phyloP scores from a whole-genome alignment of 164 flowering plant species.

The Chimonanthus salicifolius region DNA sequence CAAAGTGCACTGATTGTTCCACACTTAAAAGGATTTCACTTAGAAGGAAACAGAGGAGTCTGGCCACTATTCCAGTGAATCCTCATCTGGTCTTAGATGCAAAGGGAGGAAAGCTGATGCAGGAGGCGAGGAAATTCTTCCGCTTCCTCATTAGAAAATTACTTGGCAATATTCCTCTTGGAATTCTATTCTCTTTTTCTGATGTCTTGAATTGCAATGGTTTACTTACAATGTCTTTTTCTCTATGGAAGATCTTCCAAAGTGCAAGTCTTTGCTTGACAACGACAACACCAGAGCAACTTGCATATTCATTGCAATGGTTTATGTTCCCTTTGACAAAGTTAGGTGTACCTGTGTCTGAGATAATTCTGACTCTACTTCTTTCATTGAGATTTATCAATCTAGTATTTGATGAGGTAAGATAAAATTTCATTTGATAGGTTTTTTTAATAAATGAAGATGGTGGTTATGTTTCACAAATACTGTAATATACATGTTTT shows the following conservation, averaged over 20 bases:
- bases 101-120: neutral
- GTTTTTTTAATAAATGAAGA: neutral
- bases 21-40: too few relatives aligned
- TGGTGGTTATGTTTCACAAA: neutral
- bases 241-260: constrained; percentile 73
- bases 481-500: neutral
- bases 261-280: constrained; percentile 92
- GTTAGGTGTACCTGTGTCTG: constrained; percentile 79
- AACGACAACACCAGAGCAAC: constrained; percentile 90
- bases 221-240: constrained; percentile 15
- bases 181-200: neutral
- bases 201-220: constrained; percentile 9
- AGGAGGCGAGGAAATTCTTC: neutral
- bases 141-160: neutral
- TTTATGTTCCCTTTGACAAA: constrained; percentile 68
- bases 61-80: too few relatives aligned
- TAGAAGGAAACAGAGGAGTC: too few relatives aligned
- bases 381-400: constrained; percentile 90
- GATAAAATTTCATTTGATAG: neutral
- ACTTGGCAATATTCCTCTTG: neutral
- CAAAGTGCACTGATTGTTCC: too few relatives aligned
- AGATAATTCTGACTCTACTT: constrained; percentile 75
- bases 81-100: too few relatives aligned
- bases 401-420: constrained; percentile 94
- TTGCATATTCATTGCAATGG: constrained; percentile 85